phyloP scores from a whole-genome alignment of 148 eudicot species.

The Agrostemma githago region DNA sequence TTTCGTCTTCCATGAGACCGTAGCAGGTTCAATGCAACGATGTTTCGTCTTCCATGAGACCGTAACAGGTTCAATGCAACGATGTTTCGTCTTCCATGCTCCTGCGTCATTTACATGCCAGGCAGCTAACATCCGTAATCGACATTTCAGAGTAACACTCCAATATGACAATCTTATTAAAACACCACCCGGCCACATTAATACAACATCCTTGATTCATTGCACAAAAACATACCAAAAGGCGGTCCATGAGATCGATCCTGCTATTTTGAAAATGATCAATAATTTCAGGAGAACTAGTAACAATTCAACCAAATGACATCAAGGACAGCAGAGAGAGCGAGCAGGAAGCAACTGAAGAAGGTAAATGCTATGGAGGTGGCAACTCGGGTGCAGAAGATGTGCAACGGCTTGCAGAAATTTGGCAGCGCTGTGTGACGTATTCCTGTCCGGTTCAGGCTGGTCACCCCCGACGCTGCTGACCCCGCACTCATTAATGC shows the following conservation, averaged over 20 bases:
- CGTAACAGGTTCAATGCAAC: no score
- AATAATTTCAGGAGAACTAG: slow-evolving; percentile 19
- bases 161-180: background rate
- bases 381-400: slow-evolving; percentile 68
- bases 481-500: slow-evolving; percentile 88
- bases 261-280: background rate
- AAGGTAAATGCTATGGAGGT: slow-evolving; percentile 75
- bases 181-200: slow-evolving; percentile 4
- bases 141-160: background rate
- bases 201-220: no score
- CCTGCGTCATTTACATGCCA: no score
- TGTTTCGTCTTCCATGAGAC: no score
- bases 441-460: slow-evolving; percentile 79
- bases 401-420: slow-evolving; percentile 78
- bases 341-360: slow-evolving; percentile 71
- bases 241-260: background rate
- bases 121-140: no score
- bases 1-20: no score
- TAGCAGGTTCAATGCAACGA: no score
- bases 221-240: no score
- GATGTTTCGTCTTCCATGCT: no score
- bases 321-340: slow-evolving; percentile 56
- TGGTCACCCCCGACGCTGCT: slow-evolving; percentile 84
- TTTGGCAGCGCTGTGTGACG: slow-evolving; percentile 79
- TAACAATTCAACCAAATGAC: slow-evolving; percentile 57